Evolutionary conservation across 768 basidiomycete species (phyloP), one percentile per base, ranked within the genome.

Genomic region (Podaxis mareebaensis): DNA sequence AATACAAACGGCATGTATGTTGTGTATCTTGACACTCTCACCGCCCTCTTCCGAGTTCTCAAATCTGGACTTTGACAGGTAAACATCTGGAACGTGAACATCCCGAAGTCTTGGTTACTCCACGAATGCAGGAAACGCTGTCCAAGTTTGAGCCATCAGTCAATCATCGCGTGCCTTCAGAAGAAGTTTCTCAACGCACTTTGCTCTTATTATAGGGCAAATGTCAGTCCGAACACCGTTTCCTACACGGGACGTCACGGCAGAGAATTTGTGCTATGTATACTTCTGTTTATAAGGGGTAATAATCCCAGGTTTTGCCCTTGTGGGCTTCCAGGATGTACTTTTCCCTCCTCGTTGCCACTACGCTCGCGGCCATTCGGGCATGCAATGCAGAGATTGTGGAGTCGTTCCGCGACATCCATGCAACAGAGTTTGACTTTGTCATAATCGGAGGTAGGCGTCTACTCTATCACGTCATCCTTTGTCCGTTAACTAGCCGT

Each of bases 361-460:
- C 52, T 36, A 10, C 48, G 1, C 36, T 56, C 4, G 61, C 42
- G 15, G 53, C 33, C n/a, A 11, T 55, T 24, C 42, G 8, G n/a
- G 42, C 22, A 44, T 55, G 42, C 28, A 54, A 12, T 28, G 61
- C 53, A 36, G 61, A 48, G 20, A 55, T 55, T 12, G 53, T 62
- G 4, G 53, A 55, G 42, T 62, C 61, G 12, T 62, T 62, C 53
- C 53, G 22, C 12, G 61, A 54, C 30, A 17, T 62, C 22, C 61
- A 48, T 26, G 15, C 61, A 36, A 55, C 42, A 10, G 40, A 62
- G 0, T 62, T 62, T 46, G 66, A 67, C 44, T 67, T 65, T 22
- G 58, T 67, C 38, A 64, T 67, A 13, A 58, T 67, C 28, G 66
- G 66, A 24, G 66, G 66, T 67, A 36, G 36, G 66, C 38, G 22